Evolutionary conservation across 257 asterid genomes (phyloP), one percentile per base, ranked within the genome.

Genomic region (Nicotiana noctiflora): DNA sequence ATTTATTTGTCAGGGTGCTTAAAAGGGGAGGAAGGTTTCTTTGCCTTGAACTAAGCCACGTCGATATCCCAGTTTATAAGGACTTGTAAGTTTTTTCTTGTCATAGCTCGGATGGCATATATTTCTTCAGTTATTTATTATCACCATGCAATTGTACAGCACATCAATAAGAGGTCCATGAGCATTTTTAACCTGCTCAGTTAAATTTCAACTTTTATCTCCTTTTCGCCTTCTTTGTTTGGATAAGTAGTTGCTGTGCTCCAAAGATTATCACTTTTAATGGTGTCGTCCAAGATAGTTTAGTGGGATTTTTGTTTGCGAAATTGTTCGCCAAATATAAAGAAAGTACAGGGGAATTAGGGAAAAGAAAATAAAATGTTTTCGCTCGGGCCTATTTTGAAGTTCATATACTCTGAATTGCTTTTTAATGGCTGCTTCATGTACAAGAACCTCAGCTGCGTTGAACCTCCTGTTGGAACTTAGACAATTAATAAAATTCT

Each of bases 31-130:
- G 99, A 86, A 90, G 97, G 86, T 95, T 95, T 88, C 97, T 95
- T 80, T 95, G 98, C 90, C 99, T 95, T 81, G 99, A 95, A 80
- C 86, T 93, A 84, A 92, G 97, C 89, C 99, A 92, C 78, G 97
- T 93, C 74, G 97, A 95, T 46, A 46, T 82, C 82, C 98, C 98
- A 15, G 37, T 95, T 64, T 86, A 92, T 37, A 95, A 92, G 84
- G 88, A 95, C 55, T 76, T 95, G 99, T 92, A 85, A 92, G 99
- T 85, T 49, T 81, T 40, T 81, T 79, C 77, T 49, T 55, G 80
- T 23, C 59, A 55, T 75, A 19, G 59, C 57, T 53, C 56, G 37
- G 52, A 59, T 7, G 77, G 77, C 77, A 29, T 44, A 5, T 44
- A 5, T 70, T 9, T 13, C 59, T 70, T 19, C 59, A 44, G 59